Conservation (phyloP, 2,329 filamentous ascomycete genomes). For the Clathrospora elynae region DNA sequence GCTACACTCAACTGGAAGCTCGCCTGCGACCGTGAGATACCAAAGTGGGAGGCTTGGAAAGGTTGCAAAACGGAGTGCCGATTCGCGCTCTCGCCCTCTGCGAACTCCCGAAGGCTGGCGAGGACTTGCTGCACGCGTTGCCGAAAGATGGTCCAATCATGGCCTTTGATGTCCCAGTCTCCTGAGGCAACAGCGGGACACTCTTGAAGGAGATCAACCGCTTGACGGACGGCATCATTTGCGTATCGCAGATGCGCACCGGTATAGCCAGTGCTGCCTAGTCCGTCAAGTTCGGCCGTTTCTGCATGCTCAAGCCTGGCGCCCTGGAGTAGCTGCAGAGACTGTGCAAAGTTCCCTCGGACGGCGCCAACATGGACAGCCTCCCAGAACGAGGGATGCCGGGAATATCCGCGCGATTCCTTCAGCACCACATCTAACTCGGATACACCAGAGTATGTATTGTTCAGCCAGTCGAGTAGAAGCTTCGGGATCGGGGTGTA, state of each 20-base stretch:
- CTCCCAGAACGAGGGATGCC: slow-evolving; percentile 83
- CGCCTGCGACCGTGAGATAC: slow-evolving; percentile 53
- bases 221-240: slow-evolving; percentile 70
- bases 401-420: slow-evolving; percentile 72
- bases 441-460: slow-evolving; percentile 71
- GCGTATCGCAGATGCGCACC: slow-evolving; percentile 80
- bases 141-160: slow-evolving; percentile 84
- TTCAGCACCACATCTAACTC: slow-evolving; percentile 69
- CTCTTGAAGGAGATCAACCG: slow-evolving; percentile 70
- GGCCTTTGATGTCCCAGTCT: slow-evolving; percentile 82
- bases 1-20: slow-evolving; percentile 68
- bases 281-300: slow-evolving; percentile 65
- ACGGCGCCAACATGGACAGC: slow-evolving; percentile 71
- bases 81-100: slow-evolving; percentile 70
- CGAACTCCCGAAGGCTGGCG: slow-evolving; percentile 74
- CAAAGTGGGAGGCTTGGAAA: slow-evolving; percentile 51
- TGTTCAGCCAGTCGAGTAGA: slow-evolving; percentile 81
- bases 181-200: slow-evolving; percentile 70
- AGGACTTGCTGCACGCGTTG: slow-evolving; percentile 72
- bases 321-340: slow-evolving; percentile 69
- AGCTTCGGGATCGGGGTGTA: slow-evolving; percentile 70
- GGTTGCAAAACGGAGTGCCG: slow-evolving; percentile 50
- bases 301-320: slow-evolving; percentile 80
- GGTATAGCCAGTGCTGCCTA: slow-evolving; percentile 70
- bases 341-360: slow-evolving; percentile 72